phyloP scores from a whole-genome alignment of 176 grass and related monocot genomes.

The Cenchrus americanus region DNA sequence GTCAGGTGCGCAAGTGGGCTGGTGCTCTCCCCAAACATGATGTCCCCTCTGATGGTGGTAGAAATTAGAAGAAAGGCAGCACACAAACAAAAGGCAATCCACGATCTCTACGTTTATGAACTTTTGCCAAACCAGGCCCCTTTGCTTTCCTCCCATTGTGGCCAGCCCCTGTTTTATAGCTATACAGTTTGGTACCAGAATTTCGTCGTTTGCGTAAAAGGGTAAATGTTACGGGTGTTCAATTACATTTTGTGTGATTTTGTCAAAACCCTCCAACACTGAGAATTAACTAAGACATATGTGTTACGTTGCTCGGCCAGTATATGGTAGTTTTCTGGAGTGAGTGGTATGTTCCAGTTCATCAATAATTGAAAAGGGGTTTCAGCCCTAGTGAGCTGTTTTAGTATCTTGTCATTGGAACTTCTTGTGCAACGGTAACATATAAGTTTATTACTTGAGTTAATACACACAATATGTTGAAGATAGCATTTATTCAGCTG shows the following conservation, averaged over 20 bases:
- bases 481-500: background rate
- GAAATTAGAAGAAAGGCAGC: conserved; percentile 35
- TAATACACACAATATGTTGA: background rate
- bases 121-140: conserved; percentile 36
- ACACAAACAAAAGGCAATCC: conserved; percentile 41
- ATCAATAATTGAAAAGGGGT: background rate
- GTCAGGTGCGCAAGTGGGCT: conserved; percentile 50
- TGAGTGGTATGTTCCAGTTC: background rate
- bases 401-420: background rate
- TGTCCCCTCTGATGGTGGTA: conserved; percentile 42
- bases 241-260: background rate
- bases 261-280: too few relatives aligned
- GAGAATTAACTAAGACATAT: background rate
- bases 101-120: conserved; percentile 14
- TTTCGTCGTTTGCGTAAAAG: background rate
- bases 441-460: conserved; percentile 1
- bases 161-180: background rate
- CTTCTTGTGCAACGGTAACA: background rate
- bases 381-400: background rate
- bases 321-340: too few relatives aligned
- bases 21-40: conserved; percentile 36
- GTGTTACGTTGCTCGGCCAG: too few relatives aligned
- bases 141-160: conserved; percentile 9
- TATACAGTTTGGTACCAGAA: background rate
- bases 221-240: background rate